These are phyloP conservation scores for Heliocybe sulcata DNA, from an alignment of 1,284 basidiomycete species.

Conservation along the genomic window DNA sequence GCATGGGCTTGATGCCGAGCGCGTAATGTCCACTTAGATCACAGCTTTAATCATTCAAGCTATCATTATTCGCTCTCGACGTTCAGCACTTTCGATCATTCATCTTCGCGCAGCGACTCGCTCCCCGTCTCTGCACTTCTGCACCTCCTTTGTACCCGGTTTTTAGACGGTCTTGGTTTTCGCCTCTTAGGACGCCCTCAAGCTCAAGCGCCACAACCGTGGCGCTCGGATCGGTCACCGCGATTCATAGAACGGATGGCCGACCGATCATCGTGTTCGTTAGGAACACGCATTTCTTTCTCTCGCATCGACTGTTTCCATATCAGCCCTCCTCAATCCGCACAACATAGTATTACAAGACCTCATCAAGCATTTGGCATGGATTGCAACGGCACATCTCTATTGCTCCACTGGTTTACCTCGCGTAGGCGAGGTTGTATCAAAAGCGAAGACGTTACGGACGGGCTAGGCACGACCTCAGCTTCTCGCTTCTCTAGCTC, in stretches of 20 bases:
- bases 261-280: background rate
- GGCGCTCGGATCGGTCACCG: conserved; percentile 1
- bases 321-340: background rate
- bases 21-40: background rate
- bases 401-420: background rate
- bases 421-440: background rate
- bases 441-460: background rate
- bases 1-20: background rate
- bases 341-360: background rate
- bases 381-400: background rate
- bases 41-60: background rate
- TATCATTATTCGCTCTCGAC: conserved; percentile 3
- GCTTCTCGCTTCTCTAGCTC: background rate
- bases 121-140: background rate
- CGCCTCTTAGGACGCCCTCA: background rate
- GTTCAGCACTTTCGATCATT: background rate
- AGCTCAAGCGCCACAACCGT: background rate
- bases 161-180: conserved; percentile 1
- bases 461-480: background rate
- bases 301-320: background rate
- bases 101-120: background rate
- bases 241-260: conserved; percentile 3
- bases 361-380: background rate
- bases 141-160: background rate
- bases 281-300: background rate